Conservation (phyloP, 345 rosid genomes). For the Hibiscus syriacus region DNA sequence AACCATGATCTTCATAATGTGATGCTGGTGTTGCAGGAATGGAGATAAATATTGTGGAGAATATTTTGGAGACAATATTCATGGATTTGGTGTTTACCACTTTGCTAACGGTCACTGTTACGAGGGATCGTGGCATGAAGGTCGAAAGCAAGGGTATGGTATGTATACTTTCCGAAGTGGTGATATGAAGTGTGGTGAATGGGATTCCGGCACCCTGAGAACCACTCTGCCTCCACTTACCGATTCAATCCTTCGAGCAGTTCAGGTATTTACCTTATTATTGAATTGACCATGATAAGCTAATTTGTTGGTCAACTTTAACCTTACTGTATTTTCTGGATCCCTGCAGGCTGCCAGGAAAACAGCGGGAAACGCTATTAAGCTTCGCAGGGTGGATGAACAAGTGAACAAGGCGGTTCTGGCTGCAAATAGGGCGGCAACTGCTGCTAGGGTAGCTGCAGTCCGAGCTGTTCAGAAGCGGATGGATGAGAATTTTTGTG, state of each 20-base stretch:
- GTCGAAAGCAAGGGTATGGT: conserved; percentile 85
- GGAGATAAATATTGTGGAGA: conserved; percentile 93
- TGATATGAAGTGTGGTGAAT: conserved; percentile 61
- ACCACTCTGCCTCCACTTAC: conserved; percentile 34
- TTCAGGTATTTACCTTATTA: conserved; percentile 42
- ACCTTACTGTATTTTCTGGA: neutral
- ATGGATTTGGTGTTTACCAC: conserved; percentile 86
- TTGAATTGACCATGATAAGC: neutral
- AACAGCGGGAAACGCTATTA: conserved; percentile 64
- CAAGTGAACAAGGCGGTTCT: conserved; percentile 60
- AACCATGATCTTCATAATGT: neutral
- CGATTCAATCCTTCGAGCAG: conserved; percentile 43
- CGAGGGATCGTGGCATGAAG: conserved; percentile 98
- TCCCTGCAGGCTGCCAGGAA: conserved; percentile 61
- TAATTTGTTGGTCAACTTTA: too few species aligned
- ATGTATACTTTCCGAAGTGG: conserved; percentile 67
- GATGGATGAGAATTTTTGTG: conserved; percentile 88
- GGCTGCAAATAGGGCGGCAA: conserved; percentile 81
- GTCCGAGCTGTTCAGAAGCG: conserved; percentile 90
- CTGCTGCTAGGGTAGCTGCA: conserved; percentile 96
- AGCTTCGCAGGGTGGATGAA: conserved; percentile 55
- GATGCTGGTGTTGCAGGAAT: conserved; percentile 45
- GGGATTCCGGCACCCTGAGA: conserved; percentile 62
- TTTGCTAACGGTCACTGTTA: conserved; percentile 87
- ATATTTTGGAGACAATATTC: conserved; percentile 87